Evolutionary conservation across 1,284 basidiomycete species (phyloP), one percentile per base, ranked within the genome.

Genomic region (Fomitopsis schrenkii): DNA sequence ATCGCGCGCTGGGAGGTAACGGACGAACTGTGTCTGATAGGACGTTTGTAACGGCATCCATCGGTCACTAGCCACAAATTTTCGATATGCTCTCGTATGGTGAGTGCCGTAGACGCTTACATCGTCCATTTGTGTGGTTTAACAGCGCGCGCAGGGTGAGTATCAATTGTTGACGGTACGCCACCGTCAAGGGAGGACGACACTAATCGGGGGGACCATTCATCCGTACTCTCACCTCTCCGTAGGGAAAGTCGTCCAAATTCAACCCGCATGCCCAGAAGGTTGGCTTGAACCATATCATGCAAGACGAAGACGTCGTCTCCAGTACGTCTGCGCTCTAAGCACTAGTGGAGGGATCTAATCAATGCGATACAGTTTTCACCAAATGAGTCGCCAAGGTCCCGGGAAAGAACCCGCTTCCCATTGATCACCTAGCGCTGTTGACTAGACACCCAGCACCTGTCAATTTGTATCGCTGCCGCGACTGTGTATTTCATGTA

Each of bases 271-370:
- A 97, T 71, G 93, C 94, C 1, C 95, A 97, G 75, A 97, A 97
- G 75, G 94, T 94, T 59, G 95, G 96, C 50, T 78, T 98, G 62
- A 82, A 80, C 46, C 97, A 98, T 77, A 83, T 86, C 59, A 91
- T 98, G 19, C 88, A 91, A 69, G 94, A 97, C 70, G 96, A 98
- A 75, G 97, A 98, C 74, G 95, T 97, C 15, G 92, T 95, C 60
- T 94, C 91, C 40, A 91, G 94, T 95, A 70, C 74, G 93, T 84
- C 53, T 57, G 36, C 40, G 10, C 55, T 22, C 53, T 15, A 38
- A 2, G 12, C 12, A 45, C 42, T 38, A 46, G 26, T 26, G 33
- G 12, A 19, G 46, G 15, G 1, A 26, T 44, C 46, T 62, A 14
- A 58, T 44, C 46, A 14, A 52, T 40, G 22, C n/a, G 30, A 12